Percentiles rank a stretch among this genome's conserved stretches.
Conservation (phyloP, 768 basidiomycete genomes). For the Suillus ampliporus region DNA sequence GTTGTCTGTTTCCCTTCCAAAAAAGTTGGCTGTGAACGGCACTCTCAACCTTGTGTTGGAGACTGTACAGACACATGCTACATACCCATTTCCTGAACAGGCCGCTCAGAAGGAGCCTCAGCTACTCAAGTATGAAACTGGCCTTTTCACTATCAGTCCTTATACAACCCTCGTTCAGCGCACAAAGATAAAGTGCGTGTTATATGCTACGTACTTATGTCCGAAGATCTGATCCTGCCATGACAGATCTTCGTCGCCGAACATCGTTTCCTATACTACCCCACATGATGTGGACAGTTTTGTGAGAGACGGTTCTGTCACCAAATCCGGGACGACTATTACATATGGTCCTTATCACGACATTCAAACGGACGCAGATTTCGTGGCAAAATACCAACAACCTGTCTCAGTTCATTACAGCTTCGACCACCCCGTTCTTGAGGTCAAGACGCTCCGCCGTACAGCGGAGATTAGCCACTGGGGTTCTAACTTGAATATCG, state of each 20-base stretch:
- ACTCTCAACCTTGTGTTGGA: constrained; percentile 81
- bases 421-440: constrained; percentile 81
- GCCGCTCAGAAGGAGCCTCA: constrained; percentile 81
- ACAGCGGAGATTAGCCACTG: constrained; percentile 94
- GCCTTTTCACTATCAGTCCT: constrained; percentile 83
- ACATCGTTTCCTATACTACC: constrained; percentile 73
- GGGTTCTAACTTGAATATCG: constrained; percentile 93
- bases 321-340: constrained; percentile 78
- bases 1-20: constrained; percentile 69
- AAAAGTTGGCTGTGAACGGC: constrained; percentile 58
- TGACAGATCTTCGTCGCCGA: constrained; percentile 69
- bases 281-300: constrained; percentile 67
- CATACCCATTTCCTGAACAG: constrained; percentile 73
- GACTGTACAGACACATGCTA: constrained; percentile 78
- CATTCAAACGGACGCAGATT: constrained; percentile 69
- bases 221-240: constrained; percentile 9
- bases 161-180: constrained; percentile 83
- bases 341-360: constrained; percentile 90
- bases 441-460: constrained; percentile 74
- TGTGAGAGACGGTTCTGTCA: constrained; percentile 61
- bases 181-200: constrained; percentile 81
- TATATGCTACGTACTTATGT: constrained; percentile 3
- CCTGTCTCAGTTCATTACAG: constrained; percentile 77
- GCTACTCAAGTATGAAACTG: constrained; percentile 75
- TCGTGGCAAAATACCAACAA: constrained; percentile 67